phyloP scores from a whole-genome alignment of 2,329 filamentous ascomycete species.

The Orbilia quercus region DNA sequence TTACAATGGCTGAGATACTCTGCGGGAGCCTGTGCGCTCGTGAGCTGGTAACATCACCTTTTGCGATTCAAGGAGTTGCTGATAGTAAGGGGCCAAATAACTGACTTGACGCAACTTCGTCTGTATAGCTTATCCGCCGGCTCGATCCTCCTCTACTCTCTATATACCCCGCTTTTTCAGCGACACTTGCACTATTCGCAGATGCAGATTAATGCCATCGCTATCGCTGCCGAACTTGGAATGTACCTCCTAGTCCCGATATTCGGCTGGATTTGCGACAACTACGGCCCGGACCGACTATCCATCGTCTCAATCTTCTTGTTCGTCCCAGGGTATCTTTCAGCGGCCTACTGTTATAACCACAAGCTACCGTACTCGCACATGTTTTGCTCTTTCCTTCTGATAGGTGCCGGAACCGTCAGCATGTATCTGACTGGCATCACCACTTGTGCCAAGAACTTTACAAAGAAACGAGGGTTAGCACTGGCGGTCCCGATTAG shows the following conservation, averaged over 20 bases:
- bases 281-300: slow-evolving; percentile 81
- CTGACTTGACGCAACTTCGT: neutral
- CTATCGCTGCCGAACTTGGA: slow-evolving; percentile 85
- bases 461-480: slow-evolving; percentile 87
- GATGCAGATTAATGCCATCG: slow-evolving; percentile 88
- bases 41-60: slow-evolving; percentile 41
- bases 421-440: slow-evolving; percentile 90
- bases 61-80: neutral
- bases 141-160: slow-evolving; percentile 90
- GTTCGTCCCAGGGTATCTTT: slow-evolving; percentile 83
- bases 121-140: slow-evolving; percentile 75
- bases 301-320: slow-evolving; percentile 77
- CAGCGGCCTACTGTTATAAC: slow-evolving; percentile 82
- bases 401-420: slow-evolving; percentile 83
- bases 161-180: slow-evolving; percentile 92
- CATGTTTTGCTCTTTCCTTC: slow-evolving; percentile 87
- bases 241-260: slow-evolving; percentile 90
- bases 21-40: slow-evolving; percentile 45
- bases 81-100: neutral
- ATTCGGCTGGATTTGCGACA: slow-evolving; percentile 91
- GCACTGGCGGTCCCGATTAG: slow-evolving; percentile 92
- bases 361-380: slow-evolving; percentile 75
- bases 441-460: slow-evolving; percentile 98
- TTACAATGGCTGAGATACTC: slow-evolving; percentile 50
- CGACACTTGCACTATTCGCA: slow-evolving; percentile 87